These are phyloP conservation scores for Tympanopsis confertula DNA, from an alignment of 2,329 filamentous ascomycete species.

Conservation along the genomic window DNA sequence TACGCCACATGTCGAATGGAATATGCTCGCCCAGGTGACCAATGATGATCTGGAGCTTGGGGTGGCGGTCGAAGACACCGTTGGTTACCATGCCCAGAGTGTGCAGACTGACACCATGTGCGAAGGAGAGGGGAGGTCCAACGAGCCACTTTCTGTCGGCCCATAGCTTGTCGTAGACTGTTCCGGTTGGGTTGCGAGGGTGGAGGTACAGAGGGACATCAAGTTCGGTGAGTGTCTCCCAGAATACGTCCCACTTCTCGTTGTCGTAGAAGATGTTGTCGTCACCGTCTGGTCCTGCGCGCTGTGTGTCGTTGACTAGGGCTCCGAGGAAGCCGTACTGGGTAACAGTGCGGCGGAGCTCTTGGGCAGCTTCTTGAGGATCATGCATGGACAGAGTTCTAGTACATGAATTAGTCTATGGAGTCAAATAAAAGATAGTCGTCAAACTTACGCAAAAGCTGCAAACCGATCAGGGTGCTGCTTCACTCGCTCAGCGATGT, in stretches of 20 bases:
- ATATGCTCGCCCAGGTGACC: slow-evolving; percentile 35
- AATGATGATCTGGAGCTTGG: slow-evolving; percentile 31
- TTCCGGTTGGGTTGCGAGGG: slow-evolving; percentile 43
- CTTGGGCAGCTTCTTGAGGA: slow-evolving; percentile 32
- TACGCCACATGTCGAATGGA: slow-evolving; percentile 36
- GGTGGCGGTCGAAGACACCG: slow-evolving; percentile 34
- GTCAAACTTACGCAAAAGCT: slow-evolving; percentile 23
- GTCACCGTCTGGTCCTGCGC: slow-evolving; percentile 42
- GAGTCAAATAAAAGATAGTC: not conserved
- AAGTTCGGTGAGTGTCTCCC: slow-evolving; percentile 42
- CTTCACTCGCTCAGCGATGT: slow-evolving; percentile 23
- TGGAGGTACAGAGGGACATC: slow-evolving; percentile 57
- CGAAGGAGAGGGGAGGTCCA: slow-evolving; percentile 46
- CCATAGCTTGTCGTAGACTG: slow-evolving; percentile 44
- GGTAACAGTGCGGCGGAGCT: slow-evolving; percentile 39
- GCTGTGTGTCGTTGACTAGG: slow-evolving; percentile 50
- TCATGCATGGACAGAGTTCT: slow-evolving; percentile 39
- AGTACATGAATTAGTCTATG: not conserved
- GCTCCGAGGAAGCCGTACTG: slow-evolving; percentile 50
- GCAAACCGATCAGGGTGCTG: slow-evolving; percentile 25
- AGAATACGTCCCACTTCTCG: slow-evolving; percentile 49
- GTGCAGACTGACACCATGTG: slow-evolving; percentile 46
- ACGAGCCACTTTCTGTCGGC: slow-evolving; percentile 46
- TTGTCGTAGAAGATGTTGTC: slow-evolving; percentile 54
- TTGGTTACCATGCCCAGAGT: slow-evolving; percentile 27